phyloP scores from a whole-genome alignment of 768 basidiomycete species.

The Lactifluus subvellereus region DNA sequence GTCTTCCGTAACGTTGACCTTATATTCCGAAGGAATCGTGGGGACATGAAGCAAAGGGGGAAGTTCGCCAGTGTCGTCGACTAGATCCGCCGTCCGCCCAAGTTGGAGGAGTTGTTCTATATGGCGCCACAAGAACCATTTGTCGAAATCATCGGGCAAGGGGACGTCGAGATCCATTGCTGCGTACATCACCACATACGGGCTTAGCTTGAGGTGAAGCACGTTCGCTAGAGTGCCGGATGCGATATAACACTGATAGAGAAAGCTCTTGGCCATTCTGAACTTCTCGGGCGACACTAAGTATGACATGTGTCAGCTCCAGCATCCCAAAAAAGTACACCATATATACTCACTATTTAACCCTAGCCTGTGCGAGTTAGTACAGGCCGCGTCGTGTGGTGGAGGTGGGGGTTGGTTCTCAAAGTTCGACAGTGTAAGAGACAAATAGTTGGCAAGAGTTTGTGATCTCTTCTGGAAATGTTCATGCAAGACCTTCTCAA shows the following conservation, averaged over 20 bases:
- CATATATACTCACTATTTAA: slow-evolving; percentile 12
- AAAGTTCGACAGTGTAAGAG: not conserved
- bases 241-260: slow-evolving; percentile 1
- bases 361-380: slow-evolving; percentile 10
- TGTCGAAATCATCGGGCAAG: slow-evolving; percentile 16
- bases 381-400: slow-evolving; percentile 8
- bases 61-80: not conserved
- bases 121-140: slow-evolving; percentile 20
- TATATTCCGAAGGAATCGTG: slow-evolving; percentile 2
- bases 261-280: slow-evolving; percentile 11
- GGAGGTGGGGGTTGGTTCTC: slow-evolving; percentile 5
- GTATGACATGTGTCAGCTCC: not conserved
- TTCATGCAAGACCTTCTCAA: slow-evolving; percentile 11
- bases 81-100: slow-evolving; percentile 13
- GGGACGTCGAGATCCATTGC: slow-evolving; percentile 23
- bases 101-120: slow-evolving; percentile 18
- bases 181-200: slow-evolving; percentile 21
- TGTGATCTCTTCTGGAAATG: slow-evolving; percentile 14
- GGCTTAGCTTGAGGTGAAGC: slow-evolving; percentile 18
- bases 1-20: not conserved
- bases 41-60: not conserved
- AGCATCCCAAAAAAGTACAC: not conserved
- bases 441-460: slow-evolving; percentile 12
- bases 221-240: slow-evolving; percentile 1
- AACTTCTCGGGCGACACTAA: slow-evolving; percentile 15